Evolutionary conservation across 495 filamentous ascomycete genomes (phyloP), one percentile per base, ranked within the genome.

Genomic region (Hypoxylon perforatum): DNA sequence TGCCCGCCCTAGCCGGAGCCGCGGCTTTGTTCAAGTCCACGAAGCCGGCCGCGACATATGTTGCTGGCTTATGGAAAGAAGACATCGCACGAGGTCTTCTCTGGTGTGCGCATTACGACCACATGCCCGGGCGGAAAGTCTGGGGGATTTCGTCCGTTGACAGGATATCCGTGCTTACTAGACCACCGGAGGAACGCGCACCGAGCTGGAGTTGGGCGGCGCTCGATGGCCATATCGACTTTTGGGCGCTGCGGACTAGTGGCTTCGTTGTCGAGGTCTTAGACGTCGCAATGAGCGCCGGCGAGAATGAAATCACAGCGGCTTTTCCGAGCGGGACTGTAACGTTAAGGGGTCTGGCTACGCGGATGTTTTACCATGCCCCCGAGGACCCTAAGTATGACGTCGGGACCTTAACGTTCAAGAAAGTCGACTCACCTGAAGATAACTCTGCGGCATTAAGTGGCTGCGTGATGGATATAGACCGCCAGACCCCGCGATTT

Each of bases 141-240:
- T 69, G 65, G 65, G 55, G 60, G 0, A 60, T 68, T 23, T 54
- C 52, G 14, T 11, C 33, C 0, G 35, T n/a, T 0, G 60, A 63
- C 11, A 35, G 28, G 8, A 68, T 69, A 23, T 48, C 56, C 11
- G 4, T 4, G 14, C 42, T 64, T 1, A 14, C 55, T 3, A 44
- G 19, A n/a, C 63, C 71, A 1, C 49, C 50, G 12, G 33, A 44
- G n/a, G 67, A 63, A 38, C 60, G 71, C 10, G 70, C 57, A 1
- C 73, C 73, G 9, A 70, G 66, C 14, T 75, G 73, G 73, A 70
- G 66, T 28, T 75, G 73, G 73, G 71, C 73, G 15, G 36, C 63
- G 1, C 41, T 71, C 18, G 67, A 71, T 10, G 67, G 67, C 3
- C 52, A 61, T 3, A 36, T 67, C 17, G 61, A 64, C 25, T 67